A percentile compares a stretch with the other conserved stretches of the same genome.
Evolutionary conservation across 1,284 basidiomycete genomes (phyloP).

Genomic region (Ganoderma lucidum): DNA sequence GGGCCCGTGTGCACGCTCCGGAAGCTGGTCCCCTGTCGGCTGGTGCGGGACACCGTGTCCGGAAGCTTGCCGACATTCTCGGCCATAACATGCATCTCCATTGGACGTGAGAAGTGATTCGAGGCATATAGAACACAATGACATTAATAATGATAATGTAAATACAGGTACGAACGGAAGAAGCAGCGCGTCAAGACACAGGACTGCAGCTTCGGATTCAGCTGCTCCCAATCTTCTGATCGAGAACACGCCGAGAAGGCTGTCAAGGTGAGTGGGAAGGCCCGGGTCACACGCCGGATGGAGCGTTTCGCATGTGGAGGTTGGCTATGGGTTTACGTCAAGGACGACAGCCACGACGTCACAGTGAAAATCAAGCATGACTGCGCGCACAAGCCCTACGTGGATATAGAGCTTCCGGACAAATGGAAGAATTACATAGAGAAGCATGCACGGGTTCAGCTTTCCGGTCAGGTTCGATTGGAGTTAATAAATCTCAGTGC

Average conservation of each 20-base stretch:
- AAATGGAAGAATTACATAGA: slow-evolving; percentile 10
- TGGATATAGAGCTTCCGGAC: slow-evolving; percentile 9
- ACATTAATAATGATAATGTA: not conserved
- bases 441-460: slow-evolving; percentile 5
- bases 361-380: slow-evolving; percentile 3
- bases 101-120: not conserved
- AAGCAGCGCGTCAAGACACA: not conserved
- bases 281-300: slow-evolving; percentile 1
- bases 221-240: not conserved
- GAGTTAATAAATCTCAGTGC: not conserved
- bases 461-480: not conserved
- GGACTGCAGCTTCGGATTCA: not conserved
- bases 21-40: not conserved
- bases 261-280: not conserved
- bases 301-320: slow-evolving; percentile 10
- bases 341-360: not conserved
- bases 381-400: not conserved
- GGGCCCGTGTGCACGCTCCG: not conserved
- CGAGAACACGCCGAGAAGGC: slow-evolving; percentile 8
- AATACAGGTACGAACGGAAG: not conserved
- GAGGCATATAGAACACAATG: not conserved
- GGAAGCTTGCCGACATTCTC: not conserved
- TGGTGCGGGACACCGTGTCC: not conserved
- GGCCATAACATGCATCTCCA: not conserved
- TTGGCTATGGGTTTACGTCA: slow-evolving; percentile 5